Conservation (phyloP, 2,329 filamentous ascomycete genomes). For the Chaetomiaceae sp. region DNA sequence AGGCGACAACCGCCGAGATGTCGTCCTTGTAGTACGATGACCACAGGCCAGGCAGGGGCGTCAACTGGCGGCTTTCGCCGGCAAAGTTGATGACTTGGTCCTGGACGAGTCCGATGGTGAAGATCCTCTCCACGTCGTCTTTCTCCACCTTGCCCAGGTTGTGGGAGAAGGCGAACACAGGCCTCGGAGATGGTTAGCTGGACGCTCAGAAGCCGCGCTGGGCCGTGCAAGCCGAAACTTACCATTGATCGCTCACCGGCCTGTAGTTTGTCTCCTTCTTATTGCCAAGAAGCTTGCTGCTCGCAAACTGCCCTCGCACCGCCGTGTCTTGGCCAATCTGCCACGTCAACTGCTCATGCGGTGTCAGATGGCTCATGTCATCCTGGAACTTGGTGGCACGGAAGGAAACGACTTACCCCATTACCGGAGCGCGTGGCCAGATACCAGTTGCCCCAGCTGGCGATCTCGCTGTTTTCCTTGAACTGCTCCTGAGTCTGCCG, state of each 20-base stretch:
- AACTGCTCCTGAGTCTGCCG: slow-evolving; percentile 60
- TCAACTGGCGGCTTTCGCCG: slow-evolving; percentile 58
- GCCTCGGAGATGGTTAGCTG: slow-evolving; percentile 40
- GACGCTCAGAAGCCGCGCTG: rapidly evolving
- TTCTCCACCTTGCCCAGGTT: slow-evolving; percentile 47
- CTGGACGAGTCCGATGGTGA: slow-evolving; percentile 74
- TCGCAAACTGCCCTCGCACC: slow-evolving; percentile 65
- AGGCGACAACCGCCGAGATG: slow-evolving; percentile 63
- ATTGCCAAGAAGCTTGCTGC: slow-evolving; percentile 59
- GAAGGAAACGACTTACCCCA: slow-evolving; percentile 39
- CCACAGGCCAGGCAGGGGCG: slow-evolving; percentile 70
- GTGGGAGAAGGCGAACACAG: slow-evolving; percentile 74
- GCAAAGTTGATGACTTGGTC: slow-evolving; percentile 73
- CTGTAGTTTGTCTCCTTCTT: slow-evolving; percentile 62
- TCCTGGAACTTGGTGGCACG: too few relatives aligned
- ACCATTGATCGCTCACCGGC: slow-evolving; percentile 59
- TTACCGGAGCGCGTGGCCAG: slow-evolving; percentile 60
- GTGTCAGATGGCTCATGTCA: not conserved
- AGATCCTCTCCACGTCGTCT: slow-evolving; percentile 48
- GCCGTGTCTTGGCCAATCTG: slow-evolving; percentile 63
- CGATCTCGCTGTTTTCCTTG: slow-evolving; percentile 63
- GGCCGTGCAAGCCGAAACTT: slow-evolving; percentile 16
- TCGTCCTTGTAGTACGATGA: slow-evolving; percentile 63
- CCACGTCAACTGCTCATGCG: slow-evolving; percentile 52
- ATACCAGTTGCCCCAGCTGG: slow-evolving; percentile 78